Evolutionary conservation across 495 filamentous ascomycete genomes (phyloP).

Genomic region (Daldinia caldariorum): DNA sequence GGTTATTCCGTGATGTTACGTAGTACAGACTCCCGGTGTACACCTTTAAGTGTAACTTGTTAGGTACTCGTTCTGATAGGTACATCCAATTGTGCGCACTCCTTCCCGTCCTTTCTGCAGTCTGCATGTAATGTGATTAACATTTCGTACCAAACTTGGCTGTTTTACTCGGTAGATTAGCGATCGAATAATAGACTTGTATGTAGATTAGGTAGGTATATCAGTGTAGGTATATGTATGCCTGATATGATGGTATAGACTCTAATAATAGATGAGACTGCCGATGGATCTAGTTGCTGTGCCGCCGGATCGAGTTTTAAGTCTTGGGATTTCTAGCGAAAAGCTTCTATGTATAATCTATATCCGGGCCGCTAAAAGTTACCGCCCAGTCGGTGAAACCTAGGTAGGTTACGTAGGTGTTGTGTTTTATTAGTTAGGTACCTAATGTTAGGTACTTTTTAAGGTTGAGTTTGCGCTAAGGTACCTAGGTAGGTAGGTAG

Average conservation of each 20-base stretch:
- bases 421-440: no score
- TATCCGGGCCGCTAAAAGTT: constrained; percentile 15
- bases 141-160: no score
- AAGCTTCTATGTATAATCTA: background rate
- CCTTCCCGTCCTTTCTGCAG: no score
- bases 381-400: constrained; percentile 22
- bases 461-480: constrained; percentile 4
- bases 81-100: background rate
- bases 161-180: no score
- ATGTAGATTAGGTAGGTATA: no score
- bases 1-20: background rate
- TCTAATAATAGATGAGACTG: constrained; percentile 21
- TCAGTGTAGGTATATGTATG: no score
- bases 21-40: background rate
- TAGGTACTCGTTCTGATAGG: background rate
- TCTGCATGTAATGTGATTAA: background rate
- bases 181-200: constrained; percentile 2
- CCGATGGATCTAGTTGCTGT: constrained; percentile 1
- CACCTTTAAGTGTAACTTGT: background rate
- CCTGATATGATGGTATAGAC: background rate
- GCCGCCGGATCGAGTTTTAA: constrained; percentile 25
- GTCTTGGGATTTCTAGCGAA: constrained; percentile 14
- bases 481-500: no score
- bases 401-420: constrained; percentile 6
- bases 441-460: no score